Conservation (phyloP, 306 rosid genomes). For the Pterocarpus macrocarpus region DNA sequence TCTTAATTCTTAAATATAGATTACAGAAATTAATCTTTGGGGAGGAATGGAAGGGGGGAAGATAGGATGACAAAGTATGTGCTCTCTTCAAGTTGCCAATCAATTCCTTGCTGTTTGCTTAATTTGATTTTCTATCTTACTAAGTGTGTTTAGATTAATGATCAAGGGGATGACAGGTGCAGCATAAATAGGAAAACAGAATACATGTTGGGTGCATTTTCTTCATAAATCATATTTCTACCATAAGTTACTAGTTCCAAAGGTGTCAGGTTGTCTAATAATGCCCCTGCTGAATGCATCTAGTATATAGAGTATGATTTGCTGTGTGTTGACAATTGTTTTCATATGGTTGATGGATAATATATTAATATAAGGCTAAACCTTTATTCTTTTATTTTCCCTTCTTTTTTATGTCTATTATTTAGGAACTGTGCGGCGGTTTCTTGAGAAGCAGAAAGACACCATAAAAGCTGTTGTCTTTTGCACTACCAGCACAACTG, state of each 20-base stretch:
- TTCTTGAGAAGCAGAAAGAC: conserved; percentile 92
- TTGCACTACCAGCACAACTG: conserved; percentile 85
- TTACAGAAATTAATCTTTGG: conserved; percentile 12
- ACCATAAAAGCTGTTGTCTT: conserved; percentile 84
- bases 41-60: background rate
- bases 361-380: conserved; percentile 25
- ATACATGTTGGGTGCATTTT: conserved; percentile 23
- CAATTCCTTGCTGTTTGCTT: conserved; percentile 6
- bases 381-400: conserved; percentile 18
- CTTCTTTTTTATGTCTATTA: conserved; percentile 38
- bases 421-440: conserved; percentile 93
- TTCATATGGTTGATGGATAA: conserved; percentile 32
- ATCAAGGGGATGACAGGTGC: conserved; percentile 2
- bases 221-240: conserved; percentile 10
- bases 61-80: conserved; percentile 6
- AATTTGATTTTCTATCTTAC: conserved; percentile 31
- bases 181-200: conserved; percentile 22
- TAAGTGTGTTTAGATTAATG: conserved; percentile 16
- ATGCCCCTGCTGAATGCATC: conserved; percentile 34
- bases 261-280: conserved; percentile 5
- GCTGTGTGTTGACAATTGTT: conserved; percentile 29
- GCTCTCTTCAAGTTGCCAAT: conserved; percentile 23
- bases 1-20: background rate
- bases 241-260: background rate
- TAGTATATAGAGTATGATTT: conserved; percentile 42